Percentiles rank a stretch among this genome's conserved stretches.
Evolutionary conservation across 257 asterid genomes (phyloP).

Genomic region (Rubia yunnanensis): DNA sequence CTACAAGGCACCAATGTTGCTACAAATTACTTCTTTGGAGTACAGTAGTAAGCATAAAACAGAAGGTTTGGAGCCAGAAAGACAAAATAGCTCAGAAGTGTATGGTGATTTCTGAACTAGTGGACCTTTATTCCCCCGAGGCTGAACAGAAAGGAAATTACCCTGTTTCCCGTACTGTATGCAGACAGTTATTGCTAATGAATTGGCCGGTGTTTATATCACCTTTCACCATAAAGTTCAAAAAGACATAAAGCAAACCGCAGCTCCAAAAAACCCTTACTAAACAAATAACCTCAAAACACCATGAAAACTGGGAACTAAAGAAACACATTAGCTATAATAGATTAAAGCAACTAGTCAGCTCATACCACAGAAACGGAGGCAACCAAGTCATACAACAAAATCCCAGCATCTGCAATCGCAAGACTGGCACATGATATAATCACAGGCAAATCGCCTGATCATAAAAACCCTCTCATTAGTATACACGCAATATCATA

Average conservation of each 20-base stretch:
- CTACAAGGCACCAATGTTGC: not conserved
- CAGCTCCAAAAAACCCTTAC: not conserved
- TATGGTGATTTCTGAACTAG: not conserved
- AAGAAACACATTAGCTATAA: constrained; percentile 2
- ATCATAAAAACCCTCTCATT: constrained; percentile 2
- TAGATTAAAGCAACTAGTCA: constrained; percentile 3
- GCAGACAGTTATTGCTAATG: not conserved
- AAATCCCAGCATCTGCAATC: constrained; percentile 95
- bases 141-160: not conserved
- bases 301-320: not conserved
- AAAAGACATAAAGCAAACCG: not conserved
- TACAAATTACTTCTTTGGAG: not conserved
- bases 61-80: not conserved
- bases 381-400: constrained; percentile 79
- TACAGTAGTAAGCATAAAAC: not conserved
- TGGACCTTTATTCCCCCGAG: not conserved
- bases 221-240: not conserved
- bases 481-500: constrained; percentile 11
- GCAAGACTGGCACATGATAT: constrained; percentile 97
- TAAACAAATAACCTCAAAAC: not conserved
- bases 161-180: not conserved
- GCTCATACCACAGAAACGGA: constrained; percentile 87
- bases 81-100: not conserved
- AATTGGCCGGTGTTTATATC: not conserved
- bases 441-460: constrained; percentile 92